These are phyloP conservation scores for Quercus suber DNA, from an alignment of 306 rosid species.

Conservation along the genomic window DNA sequence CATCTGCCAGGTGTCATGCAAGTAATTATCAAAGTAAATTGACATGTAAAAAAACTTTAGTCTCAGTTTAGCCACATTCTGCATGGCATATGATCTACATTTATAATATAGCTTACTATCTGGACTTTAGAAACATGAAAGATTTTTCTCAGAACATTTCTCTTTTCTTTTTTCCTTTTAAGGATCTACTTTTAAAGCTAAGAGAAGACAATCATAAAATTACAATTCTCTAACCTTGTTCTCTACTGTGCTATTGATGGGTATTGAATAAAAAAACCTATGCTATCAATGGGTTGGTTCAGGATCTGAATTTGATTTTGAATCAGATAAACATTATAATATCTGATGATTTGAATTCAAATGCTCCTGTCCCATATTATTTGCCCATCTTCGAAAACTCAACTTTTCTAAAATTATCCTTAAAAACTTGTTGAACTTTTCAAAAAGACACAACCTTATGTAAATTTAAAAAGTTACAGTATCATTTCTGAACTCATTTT, in stretches of 20 bases:
- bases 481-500: background rate
- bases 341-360: background rate
- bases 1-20: background rate
- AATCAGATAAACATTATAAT: background rate
- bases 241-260: background rate
- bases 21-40: background rate
- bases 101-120: background rate
- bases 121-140: background rate
- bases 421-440: background rate
- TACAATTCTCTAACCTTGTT: background rate
- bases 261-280: too few relatives aligned
- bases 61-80: background rate
- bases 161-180: too few relatives aligned
- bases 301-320: background rate
- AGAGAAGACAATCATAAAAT: background rate
- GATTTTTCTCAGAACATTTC: background rate
- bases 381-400: background rate
- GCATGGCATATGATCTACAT: background rate
- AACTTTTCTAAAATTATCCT: background rate
- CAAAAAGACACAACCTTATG: background rate
- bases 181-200: background rate
- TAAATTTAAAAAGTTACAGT: background rate
- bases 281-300: background rate
- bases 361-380: background rate
- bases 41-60: background rate